Evolutionary conservation across 805 yeast genomes (phyloP), one percentile per base, ranked within the genome.

Genomic region (Suhomyces prunicola): DNA sequence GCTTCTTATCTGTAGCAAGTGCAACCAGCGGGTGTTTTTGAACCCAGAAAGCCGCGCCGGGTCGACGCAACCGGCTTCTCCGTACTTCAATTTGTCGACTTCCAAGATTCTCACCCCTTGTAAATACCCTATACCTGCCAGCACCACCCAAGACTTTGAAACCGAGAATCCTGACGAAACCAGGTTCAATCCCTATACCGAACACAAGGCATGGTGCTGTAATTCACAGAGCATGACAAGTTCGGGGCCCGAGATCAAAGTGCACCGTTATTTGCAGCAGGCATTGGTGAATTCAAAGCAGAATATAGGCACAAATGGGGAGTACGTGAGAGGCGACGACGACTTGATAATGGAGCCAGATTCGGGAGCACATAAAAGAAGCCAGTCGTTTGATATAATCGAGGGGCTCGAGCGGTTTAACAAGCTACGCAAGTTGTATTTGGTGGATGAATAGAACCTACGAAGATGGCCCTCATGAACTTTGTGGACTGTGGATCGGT

Each of bases 141-240:
- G 19, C 4, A 29, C 27, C 26, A 39, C 39, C 15, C 51, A 46
- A 5, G 49, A 22, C 8, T 47, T 22, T 24, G 56, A 54, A 9
- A 54, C 51, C 36, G 48, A 48, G n/a, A 59, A 52, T 6, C 62
- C 59, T 6, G 55, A 46, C 0, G 65, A 62, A 15, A n/a, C 13
- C 13, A 35, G 53, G 23, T 56, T 67, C 9, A 61, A 72, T 44
- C 60, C 70, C 5, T 47, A 52, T 10, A 47, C 41, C 2, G 72
- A 70, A 26, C 79, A 75, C 56, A 72, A 72, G 49, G 52, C 50
- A 1, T 75, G 78, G 78, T 75, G 80, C 58, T 54, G 65, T 9
- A 57, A 59, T 47, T 48, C 56, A 1, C 51, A 53, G 29, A 46
- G 47, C n/a, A 54, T 66, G 46, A 63, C 44, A 46, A 15, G 57